Evolutionary conservation across 176 grass and related monocot genomes (phyloP), one percentile per base, ranked within the genome.

Genomic region (Oryza australiensis): DNA sequence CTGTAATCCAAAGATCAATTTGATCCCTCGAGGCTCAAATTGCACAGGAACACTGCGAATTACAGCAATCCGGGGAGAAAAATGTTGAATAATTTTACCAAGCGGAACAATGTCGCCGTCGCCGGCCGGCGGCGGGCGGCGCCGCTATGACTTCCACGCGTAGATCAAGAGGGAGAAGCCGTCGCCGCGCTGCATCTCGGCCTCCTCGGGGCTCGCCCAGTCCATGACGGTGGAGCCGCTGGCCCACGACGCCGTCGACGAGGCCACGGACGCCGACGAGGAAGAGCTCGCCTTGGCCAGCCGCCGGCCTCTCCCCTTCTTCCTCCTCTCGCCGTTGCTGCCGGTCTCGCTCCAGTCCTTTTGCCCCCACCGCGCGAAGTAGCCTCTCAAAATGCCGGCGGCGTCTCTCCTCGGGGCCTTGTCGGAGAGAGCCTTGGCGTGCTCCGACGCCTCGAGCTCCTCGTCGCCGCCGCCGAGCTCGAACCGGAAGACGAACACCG

Each of bases 201-300:
- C 59, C 57, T 97, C 94, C 84, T 97, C 91, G 7, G 88, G 86
- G 80, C 94, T 97, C 16, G 91, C 77, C 94, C 94, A 97, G 60
- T 97, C 91, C 91, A 97, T 94, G 27, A 97, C 82, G 22, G 94
- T 92, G 28, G 89, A 97, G 16, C 76, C 83, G 59, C 94, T 92
- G 7, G 82, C 83, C 62, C 84, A 89, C 46, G 94, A 97, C 59
- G 84, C 91, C 12, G 75, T 74, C 15, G 94, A 94, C 32, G 94
- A 97, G 3, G 84, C 80, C 57, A 83, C 80, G 66, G 86, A 87
- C 38, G 90, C 84, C 29, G 90, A 91, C 35, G 91, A 94, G 3
- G 89, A 93, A 4, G 87, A 94, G 75, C 85, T 85, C 40, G 73
- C 90, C 84, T 91, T 94, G 77, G 68, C 72, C 75, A 89, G 72